Evolutionary conservation across 306 rosid species (phyloP).

Genomic region (Luffa acutangula): DNA sequence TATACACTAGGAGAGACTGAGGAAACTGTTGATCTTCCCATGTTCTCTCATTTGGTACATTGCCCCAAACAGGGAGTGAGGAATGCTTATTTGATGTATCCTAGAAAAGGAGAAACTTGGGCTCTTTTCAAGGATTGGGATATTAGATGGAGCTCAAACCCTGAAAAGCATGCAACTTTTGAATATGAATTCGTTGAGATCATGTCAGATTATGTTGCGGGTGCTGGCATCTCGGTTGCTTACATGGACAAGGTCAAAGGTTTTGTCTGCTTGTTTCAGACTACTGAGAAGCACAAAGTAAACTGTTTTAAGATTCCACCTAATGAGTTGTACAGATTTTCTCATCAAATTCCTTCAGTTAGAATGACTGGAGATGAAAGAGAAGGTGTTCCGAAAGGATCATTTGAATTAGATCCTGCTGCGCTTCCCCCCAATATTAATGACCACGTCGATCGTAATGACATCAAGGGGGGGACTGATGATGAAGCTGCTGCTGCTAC

Average conservation of each 20-base stretch:
- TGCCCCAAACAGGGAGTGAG: conserved; percentile 25
- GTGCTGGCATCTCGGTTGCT: conserved; percentile 41
- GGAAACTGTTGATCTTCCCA: conserved; percentile 17
- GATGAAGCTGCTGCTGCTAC: not conserved
- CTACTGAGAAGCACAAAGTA: conserved; percentile 24
- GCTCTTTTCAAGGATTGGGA: conserved; percentile 82
- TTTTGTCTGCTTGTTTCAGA: conserved; percentile 70
- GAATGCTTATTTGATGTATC: conserved; percentile 39
- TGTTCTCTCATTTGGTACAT: conserved; percentile 68
- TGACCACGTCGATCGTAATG: conserved; percentile 14
- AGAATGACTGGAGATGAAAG: conserved; percentile 70
- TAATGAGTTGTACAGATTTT: conserved; percentile 55
- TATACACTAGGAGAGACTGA: conserved; percentile 31
- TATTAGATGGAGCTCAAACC: conserved; percentile 57
- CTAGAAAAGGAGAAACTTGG: conserved; percentile 86
- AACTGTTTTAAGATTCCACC: conserved; percentile 34
- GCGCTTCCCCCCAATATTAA: conserved; percentile 39
- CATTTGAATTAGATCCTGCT: conserved; percentile 86
- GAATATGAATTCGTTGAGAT: conserved; percentile 61
- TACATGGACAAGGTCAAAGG: conserved; percentile 64
- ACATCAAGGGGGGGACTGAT: conserved; percentile 20
- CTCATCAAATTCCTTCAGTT: conserved; percentile 65
- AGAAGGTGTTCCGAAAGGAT: conserved; percentile 61
- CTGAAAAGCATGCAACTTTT: conserved; percentile 29
- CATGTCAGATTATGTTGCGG: conserved; percentile 44